Percentiles rank a stretch among this genome's conserved stretches.
Conservation (phyloP, 2,329 filamentous ascomycete genomes). For the Hymenotorrendiella dingleyae region DNA sequence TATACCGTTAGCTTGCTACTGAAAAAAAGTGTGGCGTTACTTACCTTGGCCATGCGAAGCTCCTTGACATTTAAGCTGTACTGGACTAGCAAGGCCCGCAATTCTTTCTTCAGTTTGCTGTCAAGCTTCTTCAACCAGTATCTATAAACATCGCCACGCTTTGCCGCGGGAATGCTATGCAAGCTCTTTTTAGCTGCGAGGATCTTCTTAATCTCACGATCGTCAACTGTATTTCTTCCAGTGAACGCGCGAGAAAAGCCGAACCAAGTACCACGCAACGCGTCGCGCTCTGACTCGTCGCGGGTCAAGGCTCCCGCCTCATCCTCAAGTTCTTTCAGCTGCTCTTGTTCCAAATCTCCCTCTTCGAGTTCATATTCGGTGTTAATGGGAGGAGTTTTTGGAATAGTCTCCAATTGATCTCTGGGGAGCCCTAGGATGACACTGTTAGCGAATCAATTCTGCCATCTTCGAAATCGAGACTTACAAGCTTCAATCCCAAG, state of each 20-base stretch:
- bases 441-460: no score
- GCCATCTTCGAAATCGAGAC: constrained; percentile 2
- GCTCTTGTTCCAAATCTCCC: constrained; percentile 24
- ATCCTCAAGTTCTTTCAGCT: constrained; percentile 21
- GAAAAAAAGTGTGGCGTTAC: background rate
- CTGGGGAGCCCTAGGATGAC: constrained; percentile 22
- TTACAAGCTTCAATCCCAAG: constrained; percentile 15
- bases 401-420: constrained; percentile 18
- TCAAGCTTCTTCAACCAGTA: constrained; percentile 25
- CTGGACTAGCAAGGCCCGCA: constrained; percentile 13
- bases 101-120: constrained; percentile 11
- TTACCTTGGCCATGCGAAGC: constrained; percentile 21
- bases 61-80: constrained; percentile 20
- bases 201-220: constrained; percentile 18
- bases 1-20: constrained; percentile 2
- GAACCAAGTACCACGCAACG: constrained; percentile 22
- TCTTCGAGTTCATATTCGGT: constrained; percentile 25
- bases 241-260: constrained; percentile 21
- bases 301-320: constrained; percentile 11
- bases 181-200: constrained; percentile 17
- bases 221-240: constrained; percentile 15
- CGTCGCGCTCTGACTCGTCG: constrained; percentile 18
- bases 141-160: constrained; percentile 28
- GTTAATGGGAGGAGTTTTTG: constrained; percentile 21
- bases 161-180: constrained; percentile 21